phyloP scores from a whole-genome alignment of 148 eudicot genomes.

The Silene uniflora region DNA sequence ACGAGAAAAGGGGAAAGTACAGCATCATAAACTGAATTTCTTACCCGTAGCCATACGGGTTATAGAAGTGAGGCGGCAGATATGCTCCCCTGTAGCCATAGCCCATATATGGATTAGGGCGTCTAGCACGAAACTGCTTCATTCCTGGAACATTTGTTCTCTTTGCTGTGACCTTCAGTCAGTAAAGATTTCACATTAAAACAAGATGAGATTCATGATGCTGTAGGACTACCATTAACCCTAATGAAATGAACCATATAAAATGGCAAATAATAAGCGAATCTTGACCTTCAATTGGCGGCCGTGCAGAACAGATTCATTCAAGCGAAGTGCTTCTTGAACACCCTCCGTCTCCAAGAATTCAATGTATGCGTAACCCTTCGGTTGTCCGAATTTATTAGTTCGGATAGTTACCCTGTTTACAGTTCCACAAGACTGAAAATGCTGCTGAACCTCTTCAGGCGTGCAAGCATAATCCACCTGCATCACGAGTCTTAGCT shows the following conservation, averaged over 20 bases:
- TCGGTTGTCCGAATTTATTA: no score
- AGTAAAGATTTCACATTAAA: conserved; percentile 7
- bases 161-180: conserved; percentile 38
- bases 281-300: conserved; percentile 71
- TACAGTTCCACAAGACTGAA: no score
- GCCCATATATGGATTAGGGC: conserved; percentile 59
- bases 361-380: no score
- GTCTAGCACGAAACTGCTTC: conserved; percentile 76
- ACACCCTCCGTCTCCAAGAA: no score
- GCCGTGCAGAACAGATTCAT: conserved; percentile 83
- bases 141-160: conserved; percentile 81
- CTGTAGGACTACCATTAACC: neutral
- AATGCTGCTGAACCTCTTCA: no score
- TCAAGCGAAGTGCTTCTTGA: conserved; percentile 70
- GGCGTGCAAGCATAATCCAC: no score
- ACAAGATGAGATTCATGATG: neutral
- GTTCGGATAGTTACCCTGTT: no score
- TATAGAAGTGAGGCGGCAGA: conserved; percentile 59
- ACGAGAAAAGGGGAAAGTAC: neutral
- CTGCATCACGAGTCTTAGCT: no score
- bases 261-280: neutral
- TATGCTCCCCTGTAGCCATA: conserved; percentile 64
- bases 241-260: neutral
- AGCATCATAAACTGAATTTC: conserved; percentile 8
- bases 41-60: conserved; percentile 90